Evolutionary conservation across 2,329 filamentous ascomycete genomes (phyloP), one percentile per base, ranked within the genome.

Genomic region (Penicillium decumbens): DNA sequence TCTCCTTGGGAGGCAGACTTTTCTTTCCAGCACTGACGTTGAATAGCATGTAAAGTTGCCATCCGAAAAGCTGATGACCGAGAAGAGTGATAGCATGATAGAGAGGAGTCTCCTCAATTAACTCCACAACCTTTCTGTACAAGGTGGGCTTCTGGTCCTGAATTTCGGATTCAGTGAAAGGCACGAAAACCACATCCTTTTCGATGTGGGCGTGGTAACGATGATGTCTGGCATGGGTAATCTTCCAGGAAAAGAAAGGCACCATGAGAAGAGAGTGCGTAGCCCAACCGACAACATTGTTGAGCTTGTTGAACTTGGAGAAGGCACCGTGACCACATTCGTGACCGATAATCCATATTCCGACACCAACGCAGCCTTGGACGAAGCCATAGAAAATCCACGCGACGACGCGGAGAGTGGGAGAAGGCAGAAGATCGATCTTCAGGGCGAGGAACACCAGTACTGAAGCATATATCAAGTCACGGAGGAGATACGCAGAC

Each of bases 181-280:
- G 81, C 7, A 84, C 81, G 54, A 83, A 84, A 23, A 77, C 80
- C 65, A 80, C 83, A 65, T 86, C 83, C 72, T 82, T 83, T 50
- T 82, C 77, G 71, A 86, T 81, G 70, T 86, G 79, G 57, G 81
- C 81, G 40, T 81, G 81, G 68, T 80, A 83, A 55, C 79, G 79
- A 71, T 88, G 85, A 68, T 88, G 85, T 46, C 83, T 78, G 51
- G 78, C 77, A 68, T 88, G 85, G 27, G 79, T 82, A 65, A 82
- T 83, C 70, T 85, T 83, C 84, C 85, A 88, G 37, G 80, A 82
- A 71, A 85, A 87, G 72, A 83, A 89, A 2, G 85, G 85, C 2
- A 85, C 83, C 54, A 85, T 67, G 38, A 88, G 75, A 49, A 77
- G 73, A 13, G 80, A 84, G 75, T 88, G 84, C 27, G 83, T 67